A percentile compares a stretch with the other conserved stretches of the same genome.
Conservation (phyloP, 169 alveolate genomes). For the Theileria annulata region DNA sequence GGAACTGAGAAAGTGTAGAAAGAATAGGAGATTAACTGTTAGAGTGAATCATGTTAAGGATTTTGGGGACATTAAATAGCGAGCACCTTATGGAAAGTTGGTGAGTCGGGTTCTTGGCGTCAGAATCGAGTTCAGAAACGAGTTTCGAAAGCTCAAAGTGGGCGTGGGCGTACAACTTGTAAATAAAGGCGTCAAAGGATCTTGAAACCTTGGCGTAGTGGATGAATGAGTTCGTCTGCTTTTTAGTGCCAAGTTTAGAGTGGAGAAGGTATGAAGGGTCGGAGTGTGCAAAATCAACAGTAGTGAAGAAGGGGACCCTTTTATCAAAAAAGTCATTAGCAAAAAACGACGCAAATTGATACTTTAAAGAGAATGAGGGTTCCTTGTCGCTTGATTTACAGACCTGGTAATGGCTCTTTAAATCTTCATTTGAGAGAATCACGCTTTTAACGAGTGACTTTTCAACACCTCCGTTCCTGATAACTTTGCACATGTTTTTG, state of each 20-base stretch:
- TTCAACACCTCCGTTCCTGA: background rate
- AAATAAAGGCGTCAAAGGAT: background rate
- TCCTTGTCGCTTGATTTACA: background rate
- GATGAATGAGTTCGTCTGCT: background rate
- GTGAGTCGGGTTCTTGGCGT: background rate
- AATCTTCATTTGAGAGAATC: background rate
- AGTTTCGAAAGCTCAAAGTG: background rate
- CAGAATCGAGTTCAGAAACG: background rate
- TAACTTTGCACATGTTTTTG: background rate
- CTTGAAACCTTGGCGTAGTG: constrained; percentile 5
- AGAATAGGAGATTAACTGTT: background rate
- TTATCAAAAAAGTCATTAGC: background rate
- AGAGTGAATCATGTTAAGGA: background rate
- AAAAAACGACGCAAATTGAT: constrained; percentile 6
- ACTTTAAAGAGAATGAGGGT: background rate
- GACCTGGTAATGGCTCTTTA: background rate
- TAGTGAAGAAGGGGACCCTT: constrained; percentile 3
- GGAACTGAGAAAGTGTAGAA: background rate
- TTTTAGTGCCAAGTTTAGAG: background rate
- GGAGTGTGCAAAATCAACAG: background rate
- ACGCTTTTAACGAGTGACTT: background rate
- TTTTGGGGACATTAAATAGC: background rate
- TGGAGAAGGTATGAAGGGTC: constrained; percentile 6
- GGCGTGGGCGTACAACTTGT: background rate
- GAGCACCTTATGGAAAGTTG: background rate